These are phyloP conservation scores for Basidioascus undulatus DNA, from an alignment of 768 basidiomycete genomes.

Conservation along the genomic window DNA sequence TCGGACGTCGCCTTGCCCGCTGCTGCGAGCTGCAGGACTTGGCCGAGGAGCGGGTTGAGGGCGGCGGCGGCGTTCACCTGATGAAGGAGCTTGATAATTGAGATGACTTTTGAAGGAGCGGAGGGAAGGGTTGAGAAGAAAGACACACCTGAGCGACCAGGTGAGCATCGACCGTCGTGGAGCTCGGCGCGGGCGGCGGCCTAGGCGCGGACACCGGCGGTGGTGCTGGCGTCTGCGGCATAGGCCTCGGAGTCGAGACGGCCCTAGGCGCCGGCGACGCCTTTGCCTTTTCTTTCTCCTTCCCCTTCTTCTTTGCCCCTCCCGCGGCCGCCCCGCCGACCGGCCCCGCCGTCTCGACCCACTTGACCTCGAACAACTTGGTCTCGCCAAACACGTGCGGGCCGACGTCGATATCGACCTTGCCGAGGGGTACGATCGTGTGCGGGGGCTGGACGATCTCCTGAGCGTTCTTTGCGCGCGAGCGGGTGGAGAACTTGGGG, in stretches of 20 bases:
- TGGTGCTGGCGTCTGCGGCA: neutral
- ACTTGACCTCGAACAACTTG: conserved; percentile 46
- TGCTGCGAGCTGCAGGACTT: conserved; percentile 39
- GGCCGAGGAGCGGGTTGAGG: conserved; percentile 41
- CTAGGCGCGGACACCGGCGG: neutral
- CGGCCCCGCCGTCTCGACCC: too few relatives aligned
- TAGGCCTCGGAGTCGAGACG: too few relatives aligned
- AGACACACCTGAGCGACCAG: too few relatives aligned
- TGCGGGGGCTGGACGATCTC: conserved; percentile 37
- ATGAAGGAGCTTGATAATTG: too few relatives aligned
- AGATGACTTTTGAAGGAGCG: too few relatives aligned
- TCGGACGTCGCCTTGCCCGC: conserved; percentile 35
- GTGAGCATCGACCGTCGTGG: conserved; percentile 30
- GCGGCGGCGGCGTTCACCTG: conserved; percentile 43
- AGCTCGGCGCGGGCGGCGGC: too few relatives aligned
- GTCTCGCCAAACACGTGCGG: conserved; percentile 49
- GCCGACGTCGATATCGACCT: conserved; percentile 46
- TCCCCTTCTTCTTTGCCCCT: too few relatives aligned
- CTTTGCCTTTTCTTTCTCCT: too few relatives aligned
- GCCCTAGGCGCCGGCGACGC: too few relatives aligned
- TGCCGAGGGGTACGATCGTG: conserved; percentile 37
- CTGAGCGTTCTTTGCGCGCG: conserved; percentile 32
- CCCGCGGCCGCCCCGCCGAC: too few relatives aligned
- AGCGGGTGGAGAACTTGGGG: conserved; percentile 43
- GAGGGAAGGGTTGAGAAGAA: too few relatives aligned